Evolutionary conservation across 129 eudicot genomes (phyloP), one percentile per base, ranked within the genome.

Genomic region (Centaurea solstitialis): DNA sequence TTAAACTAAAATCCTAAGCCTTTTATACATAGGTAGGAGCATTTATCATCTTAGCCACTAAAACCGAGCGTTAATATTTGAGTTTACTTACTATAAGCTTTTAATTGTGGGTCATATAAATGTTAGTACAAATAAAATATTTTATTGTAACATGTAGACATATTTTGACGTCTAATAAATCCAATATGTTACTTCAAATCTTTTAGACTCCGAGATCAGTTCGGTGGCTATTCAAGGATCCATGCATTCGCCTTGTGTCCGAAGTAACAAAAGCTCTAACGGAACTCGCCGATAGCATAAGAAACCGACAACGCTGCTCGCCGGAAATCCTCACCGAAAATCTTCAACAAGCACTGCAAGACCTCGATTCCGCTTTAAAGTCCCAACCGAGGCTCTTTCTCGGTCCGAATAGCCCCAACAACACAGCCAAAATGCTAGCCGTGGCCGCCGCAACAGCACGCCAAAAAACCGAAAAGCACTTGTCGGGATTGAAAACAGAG

Each of bases 371-470:
- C 1, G 93, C 98, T 35, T 40, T 96, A 21, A 96, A 90, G 78
- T 89, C 99, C 39, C 99, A 96, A 68, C 99, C 99, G 2, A 71
- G 90, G 5, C 98, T 96, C 61, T 96, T 96, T 70, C 89, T 96
- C 3, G 91, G 97, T 13, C 89, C 97, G 21, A 84, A 76, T 12
- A 30, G 79, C 41, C 88, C 80, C 5, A 76, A 80, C 80, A 81
- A 79, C 77, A 37, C 75, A 2, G 72, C 73, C 57, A 82, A 79
- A 78, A 80, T 83, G 78, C 84, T 84, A 68, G 93, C 93, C 81
- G 40, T 85, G 3, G 88, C 86, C 30, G 86, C 93, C 10, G 92
- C 89, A 15, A 75, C 87, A 0, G 80, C 85, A 38, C 64, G 80
- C 28, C 81, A 84, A 37, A 83, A 78, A n/a, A 37, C 86, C 17